Percentiles rank a stretch among this genome's conserved stretches.
Evolutionary conservation across 2,329 filamentous ascomycete genomes (phyloP).

Genomic region (Colletotrichum lupini): DNA sequence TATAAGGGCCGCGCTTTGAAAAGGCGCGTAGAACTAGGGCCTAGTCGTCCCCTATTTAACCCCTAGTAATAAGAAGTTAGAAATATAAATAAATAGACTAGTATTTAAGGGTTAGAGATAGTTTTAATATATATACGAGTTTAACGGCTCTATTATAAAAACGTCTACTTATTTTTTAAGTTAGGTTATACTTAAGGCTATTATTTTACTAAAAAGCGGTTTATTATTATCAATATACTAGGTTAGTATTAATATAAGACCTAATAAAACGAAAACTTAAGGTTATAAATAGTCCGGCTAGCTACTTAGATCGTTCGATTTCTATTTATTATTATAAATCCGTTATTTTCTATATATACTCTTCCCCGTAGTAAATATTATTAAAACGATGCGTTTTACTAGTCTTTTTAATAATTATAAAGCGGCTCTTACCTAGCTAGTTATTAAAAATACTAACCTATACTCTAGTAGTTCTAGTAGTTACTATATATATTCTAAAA

Average conservation of each 20-base stretch:
- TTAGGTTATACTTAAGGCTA: neutral
- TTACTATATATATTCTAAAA: no score
- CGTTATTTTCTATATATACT: neutral
- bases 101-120: neutral
- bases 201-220: neutral
- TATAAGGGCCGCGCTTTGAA: neutral
- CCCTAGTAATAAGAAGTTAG: neutral
- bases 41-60: neutral
- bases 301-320: neutral
- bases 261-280: neutral
- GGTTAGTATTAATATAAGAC: neutral
- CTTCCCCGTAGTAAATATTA: no score
- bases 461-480: no score
- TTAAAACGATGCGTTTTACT: no score
- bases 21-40: neutral
- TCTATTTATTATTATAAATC: neutral
- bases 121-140: neutral
- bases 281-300: neutral
- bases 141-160: neutral
- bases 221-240: neutral
- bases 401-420: no score
- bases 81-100: fast-evolving
- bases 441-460: no score
- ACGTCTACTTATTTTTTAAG: neutral
- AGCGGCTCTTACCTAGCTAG: no score